Percentiles rank a stretch among this genome's conserved stretches.
These are phyloP conservation scores for Vigna radiata DNA, from an alignment of 306 rosid genomes.

Conservation along the genomic window DNA sequence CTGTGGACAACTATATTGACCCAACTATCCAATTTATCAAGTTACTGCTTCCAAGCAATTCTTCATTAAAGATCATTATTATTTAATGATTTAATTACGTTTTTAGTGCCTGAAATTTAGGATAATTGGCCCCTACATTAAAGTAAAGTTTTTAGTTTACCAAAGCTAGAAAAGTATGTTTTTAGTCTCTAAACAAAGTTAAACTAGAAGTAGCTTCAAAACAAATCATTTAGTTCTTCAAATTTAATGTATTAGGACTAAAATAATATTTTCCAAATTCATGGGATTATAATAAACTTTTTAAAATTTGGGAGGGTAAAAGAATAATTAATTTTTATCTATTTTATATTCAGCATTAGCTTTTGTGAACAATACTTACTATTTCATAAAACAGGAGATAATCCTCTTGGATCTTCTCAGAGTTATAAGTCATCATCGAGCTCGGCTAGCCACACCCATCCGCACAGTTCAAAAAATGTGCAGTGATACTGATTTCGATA, in stretches of 20 bases:
- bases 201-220: too few species aligned
- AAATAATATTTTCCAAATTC: too few species aligned
- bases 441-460: slow-evolving; percentile 91
- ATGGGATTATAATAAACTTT: too few species aligned
- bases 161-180: too few species aligned
- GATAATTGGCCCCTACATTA: too few species aligned
- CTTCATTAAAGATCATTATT: slow-evolving; percentile 23
- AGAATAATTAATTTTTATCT: too few species aligned
- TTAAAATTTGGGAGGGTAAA: too few species aligned
- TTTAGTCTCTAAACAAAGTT: too few species aligned
- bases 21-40: slow-evolving; percentile 26
- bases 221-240: too few species aligned
- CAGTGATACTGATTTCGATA: slow-evolving; percentile 73
- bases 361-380: slow-evolving; percentile 30
- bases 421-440: slow-evolving; percentile 88
- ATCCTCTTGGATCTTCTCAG: slow-evolving; percentile 89
- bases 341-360: slow-evolving; percentile 18
- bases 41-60: background rate
- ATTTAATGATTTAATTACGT: background rate
- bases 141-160: too few species aligned
- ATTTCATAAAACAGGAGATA: slow-evolving; percentile 77
- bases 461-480: slow-evolving; percentile 88
- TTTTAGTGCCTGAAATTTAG: too few species aligned
- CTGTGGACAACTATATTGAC: slow-evolving; percentile 15
- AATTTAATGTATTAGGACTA: too few species aligned